Conservation (phyloP, 2,329 filamentous ascomycete species). For the Hymenoscyphus occultus region DNA sequence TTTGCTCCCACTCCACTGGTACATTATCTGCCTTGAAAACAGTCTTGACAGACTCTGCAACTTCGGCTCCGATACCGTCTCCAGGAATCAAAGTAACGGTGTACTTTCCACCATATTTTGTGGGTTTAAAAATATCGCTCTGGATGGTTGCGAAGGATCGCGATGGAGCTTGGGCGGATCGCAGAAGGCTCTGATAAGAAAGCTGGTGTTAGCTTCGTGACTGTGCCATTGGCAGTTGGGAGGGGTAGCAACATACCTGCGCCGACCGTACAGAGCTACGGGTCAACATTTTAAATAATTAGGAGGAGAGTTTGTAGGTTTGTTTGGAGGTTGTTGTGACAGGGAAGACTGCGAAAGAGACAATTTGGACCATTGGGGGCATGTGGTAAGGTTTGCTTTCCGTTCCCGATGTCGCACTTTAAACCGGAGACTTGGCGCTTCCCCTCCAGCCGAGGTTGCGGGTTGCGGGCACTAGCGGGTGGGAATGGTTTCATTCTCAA, state of each 20-base stretch:
- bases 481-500: background rate
- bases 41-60: constrained; percentile 96
- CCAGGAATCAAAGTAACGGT: constrained; percentile 97
- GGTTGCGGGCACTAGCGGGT: background rate
- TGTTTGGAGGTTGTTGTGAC: constrained; percentile 8
- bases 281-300: constrained; percentile 32
- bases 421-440: background rate
- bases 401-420: constrained; percentile 1
- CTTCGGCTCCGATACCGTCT: constrained; percentile 97
- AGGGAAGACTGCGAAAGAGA: constrained; percentile 12
- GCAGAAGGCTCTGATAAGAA: constrained; percentile 37
- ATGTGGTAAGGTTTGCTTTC: constrained; percentile 7
- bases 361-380: constrained; percentile 11
- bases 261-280: constrained; percentile 41
- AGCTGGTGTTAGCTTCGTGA: constrained; percentile 27
- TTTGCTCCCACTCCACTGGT: constrained; percentile 97
- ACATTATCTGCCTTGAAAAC: constrained; percentile 99
- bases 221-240: constrained; percentile 28
- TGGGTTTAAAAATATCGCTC: constrained; percentile 99
- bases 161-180: constrained; percentile 31
- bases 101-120: constrained; percentile 93
- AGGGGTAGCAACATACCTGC: constrained; percentile 41
- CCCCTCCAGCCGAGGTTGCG: constrained; percentile 1
- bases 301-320: constrained; percentile 19
- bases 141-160: constrained; percentile 71